Evolutionary conservation across 2,329 filamentous ascomycete genomes (phyloP), one percentile per base, ranked within the genome.

Genomic region (Aspergillus jensenii): DNA sequence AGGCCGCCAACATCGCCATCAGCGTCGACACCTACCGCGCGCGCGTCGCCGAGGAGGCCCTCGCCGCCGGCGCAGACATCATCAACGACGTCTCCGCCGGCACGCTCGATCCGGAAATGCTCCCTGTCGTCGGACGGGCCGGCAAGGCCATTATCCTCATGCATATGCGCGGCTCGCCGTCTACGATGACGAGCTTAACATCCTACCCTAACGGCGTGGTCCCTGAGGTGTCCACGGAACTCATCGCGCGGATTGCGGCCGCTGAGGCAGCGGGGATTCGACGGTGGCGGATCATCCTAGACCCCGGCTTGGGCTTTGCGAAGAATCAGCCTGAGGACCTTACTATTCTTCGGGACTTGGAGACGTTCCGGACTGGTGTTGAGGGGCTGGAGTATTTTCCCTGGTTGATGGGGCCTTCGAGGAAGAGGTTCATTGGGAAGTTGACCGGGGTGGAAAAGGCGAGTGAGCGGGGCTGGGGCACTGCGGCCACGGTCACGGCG

Each of bases 41-140:
- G 0, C 78, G 81, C 1, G 93, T 99, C 2, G 95, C 93, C 2
- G 84, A 87, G 66, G 85, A 85, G 19, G 90, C 91, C 17, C 82
- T 95, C 56, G 77, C 80, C 25, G 90, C 88, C 4, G 95, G 95
- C 51, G 93, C 93, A 6, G 88, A 97, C 71, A 90, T 99, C 62
- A 86, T 99, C 77, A 99, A 99, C 76, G 95, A 99, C 74, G 87
- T 99, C 37, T 96, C 91, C 0, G 91, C 89, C 1, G 95, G 95
- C 3, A 71, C 81, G 4, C 80, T 96, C 51, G 95, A 98, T 71
- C 78, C 84, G 0, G 82, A 83, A 0, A 98, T 99, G 92, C 84
- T 99, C 0, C 68, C 86, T 14, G 92, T 90, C 0, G 88, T 93
- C 61, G 93, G 90, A 0, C 80, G 83, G 4, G 82, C 95, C 0